Conservation (phyloP, 345 rosid genomes). For the Nephelium lappaceum region DNA sequence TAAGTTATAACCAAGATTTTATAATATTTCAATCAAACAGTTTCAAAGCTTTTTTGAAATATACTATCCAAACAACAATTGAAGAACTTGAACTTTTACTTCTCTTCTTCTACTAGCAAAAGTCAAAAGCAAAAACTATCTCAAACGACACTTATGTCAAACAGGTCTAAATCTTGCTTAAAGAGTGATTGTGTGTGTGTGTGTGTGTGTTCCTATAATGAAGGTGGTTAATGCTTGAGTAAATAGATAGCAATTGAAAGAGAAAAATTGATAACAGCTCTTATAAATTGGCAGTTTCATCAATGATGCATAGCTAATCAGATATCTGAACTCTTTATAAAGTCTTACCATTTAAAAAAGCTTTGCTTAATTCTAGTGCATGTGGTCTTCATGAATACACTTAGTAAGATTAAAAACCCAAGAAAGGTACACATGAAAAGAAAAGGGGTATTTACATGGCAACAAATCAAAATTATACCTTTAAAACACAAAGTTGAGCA, state of each 20-base stretch:
- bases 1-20: no score
- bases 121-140: no score
- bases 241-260: not conserved
- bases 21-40: no score
- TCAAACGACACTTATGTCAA: no score
- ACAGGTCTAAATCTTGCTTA: not conserved
- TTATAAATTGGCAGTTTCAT: not conserved
- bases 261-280: no score
- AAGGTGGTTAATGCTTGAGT: not conserved
- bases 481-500: constrained; percentile 90
- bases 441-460: not conserved
- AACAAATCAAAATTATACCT: constrained; percentile 46
- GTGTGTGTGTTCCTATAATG: not conserved
- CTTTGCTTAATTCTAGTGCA: not conserved
- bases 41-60: no score
- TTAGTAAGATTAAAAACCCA: not conserved
- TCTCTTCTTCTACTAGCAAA: no score
- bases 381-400: constrained; percentile 5
- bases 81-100: no score
- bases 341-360: not conserved
- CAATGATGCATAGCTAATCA: not conserved
- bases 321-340: not conserved
- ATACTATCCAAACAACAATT: no score
- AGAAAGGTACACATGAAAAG: not conserved
- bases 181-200: not conserved